phyloP scores from a whole-genome alignment of 352 stramenopile species.

The Pythium phragmitis region DNA sequence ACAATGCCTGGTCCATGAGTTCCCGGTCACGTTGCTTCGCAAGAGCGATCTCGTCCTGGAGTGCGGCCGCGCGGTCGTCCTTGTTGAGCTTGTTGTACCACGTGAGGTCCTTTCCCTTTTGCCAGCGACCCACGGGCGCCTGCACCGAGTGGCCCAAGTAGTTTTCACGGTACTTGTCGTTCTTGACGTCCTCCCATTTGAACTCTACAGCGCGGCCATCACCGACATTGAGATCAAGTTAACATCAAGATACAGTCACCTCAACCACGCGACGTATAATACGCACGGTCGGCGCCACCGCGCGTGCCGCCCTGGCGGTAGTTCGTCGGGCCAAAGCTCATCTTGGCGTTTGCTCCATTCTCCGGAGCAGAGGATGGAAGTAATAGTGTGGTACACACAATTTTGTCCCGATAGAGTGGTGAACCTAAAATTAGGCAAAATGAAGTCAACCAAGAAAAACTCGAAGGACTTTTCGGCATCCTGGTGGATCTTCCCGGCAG shows the following conservation, averaged over 20 bases:
- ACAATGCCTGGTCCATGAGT: conserved; percentile 89
- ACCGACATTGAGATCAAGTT: no score
- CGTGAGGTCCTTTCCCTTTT: conserved; percentile 87
- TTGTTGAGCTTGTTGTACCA: conserved; percentile 88
- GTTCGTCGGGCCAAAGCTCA: conserved; percentile 86
- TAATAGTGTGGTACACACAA: conserved; percentile 4
- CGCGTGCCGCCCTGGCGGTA: conserved; percentile 86
- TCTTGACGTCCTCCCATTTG: conserved; percentile 94
- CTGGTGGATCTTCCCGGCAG: conserved; percentile 5
- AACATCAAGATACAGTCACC: background rate
- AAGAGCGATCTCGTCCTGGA: conserved; percentile 62
- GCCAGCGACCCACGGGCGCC: conserved; percentile 87
- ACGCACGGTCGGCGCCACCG: conserved; percentile 83
- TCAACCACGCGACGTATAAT: background rate
- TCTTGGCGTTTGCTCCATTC: conserved; percentile 16
- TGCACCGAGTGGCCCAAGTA: conserved; percentile 89
- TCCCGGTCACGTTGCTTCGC: conserved; percentile 87
- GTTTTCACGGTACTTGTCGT: conserved; percentile 92
- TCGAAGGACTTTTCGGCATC: background rate
- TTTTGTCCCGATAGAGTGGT: background rate
- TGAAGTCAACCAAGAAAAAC: conserved; percentile 1
- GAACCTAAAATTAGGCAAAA: background rate
- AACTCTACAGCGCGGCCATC: conserved; percentile 57
- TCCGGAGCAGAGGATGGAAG: background rate
- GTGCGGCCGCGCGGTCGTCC: conserved; percentile 43